Evolutionary conservation across 208 protist species (phyloP), one percentile per base, ranked within the genome.

Genomic region (Trypanosoma scelopori): DNA sequence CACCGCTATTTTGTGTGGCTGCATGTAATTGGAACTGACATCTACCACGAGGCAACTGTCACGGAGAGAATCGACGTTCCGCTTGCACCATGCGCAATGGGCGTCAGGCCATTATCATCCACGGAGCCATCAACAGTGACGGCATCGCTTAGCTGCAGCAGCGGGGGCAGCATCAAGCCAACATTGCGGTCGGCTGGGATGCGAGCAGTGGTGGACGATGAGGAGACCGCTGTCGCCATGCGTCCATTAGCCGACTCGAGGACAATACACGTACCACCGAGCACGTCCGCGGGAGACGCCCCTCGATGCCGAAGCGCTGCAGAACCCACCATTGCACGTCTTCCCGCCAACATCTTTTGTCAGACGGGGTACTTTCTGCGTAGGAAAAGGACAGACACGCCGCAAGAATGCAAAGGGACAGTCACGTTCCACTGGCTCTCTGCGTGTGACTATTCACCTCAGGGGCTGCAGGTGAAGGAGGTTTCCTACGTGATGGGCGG

Each of bases 1-100:
- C 48, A 66, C 50, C 61, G 61, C 22, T 66, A 66, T 35, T 66
- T 66, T 66, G 61, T 66, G 27, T 66, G 61, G 61, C 7, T 66
- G 50, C 61, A 66, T 48, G 61, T 66, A 13, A 39, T 66, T 18
- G 61, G 61, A 32, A 66, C 61, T 13, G 50, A 49, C 46, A 22
- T 66, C 3, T 66, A 49, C 57, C 35, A 49, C 50, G 61, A 66
- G 35, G 61, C 61, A 0, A 66, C 61, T 0, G 61, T 66, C 13
- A 66, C 61, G 18, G 49, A 55, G 23, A 18, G 35, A 16, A 46
- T 66, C 2, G 30, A 30, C 3, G 49, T 66, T 41, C 61, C 61
- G 23, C 28, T 47, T 15, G 1, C 32, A 39, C 1, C 37, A 6
- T 13, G 11, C 9, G 7, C 5, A 23, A 15, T 3, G 32, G 13